Evolutionary conservation across 352 stramenopile species (phyloP), one percentile per base, ranked within the genome.

Genomic region (Phytophthora ramorum): DNA sequence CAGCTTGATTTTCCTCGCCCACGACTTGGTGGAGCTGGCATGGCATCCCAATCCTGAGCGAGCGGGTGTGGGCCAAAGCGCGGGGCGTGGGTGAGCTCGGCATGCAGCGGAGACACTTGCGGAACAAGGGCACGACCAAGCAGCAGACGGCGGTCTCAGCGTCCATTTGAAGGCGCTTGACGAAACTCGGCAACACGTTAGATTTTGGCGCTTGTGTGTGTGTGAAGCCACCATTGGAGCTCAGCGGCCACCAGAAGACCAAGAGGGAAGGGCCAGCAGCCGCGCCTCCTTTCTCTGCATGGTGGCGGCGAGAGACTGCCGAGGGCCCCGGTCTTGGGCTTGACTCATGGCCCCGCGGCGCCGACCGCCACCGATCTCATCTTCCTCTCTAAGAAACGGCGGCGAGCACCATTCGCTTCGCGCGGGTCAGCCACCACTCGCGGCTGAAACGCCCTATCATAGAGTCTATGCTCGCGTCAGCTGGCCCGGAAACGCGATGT

Each of bases 121-220:
- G 4, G 12, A 28, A 57, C 50, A 57, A 46, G 50, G 22, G 13
- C 50, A 57, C 50, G 50, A 45, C 48, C 20, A 14, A 38, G 50
- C 50, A 57, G 50, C 50, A 57, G 50, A 57, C 50, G 50, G 50
- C 14, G 16, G 49, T 57, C 49, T 32, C 14, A 41, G 19, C 49
- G 50, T 57, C 50, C 50, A 57, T 57, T 57, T 57, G 49, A 57
- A 57, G 49, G 28, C 32, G 26, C 48, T 32, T 14, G 0, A 13
- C 6, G 48, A 20, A 19, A 56, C 32, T 35, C 28, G 48, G 28
- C 47, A 24, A 24, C 0, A 3, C 4, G 26, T 32, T 32, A 32
- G 26, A 32, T 32, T 32, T 32, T 32, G 26, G 26, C 26, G 26
- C 26, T 32, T 3, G 22, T 32, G 26, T 3, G 22, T 32, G 26